These are phyloP conservation scores for Scutellaria barbata DNA, from an alignment of 257 asterid genomes.

Conservation along the genomic window DNA sequence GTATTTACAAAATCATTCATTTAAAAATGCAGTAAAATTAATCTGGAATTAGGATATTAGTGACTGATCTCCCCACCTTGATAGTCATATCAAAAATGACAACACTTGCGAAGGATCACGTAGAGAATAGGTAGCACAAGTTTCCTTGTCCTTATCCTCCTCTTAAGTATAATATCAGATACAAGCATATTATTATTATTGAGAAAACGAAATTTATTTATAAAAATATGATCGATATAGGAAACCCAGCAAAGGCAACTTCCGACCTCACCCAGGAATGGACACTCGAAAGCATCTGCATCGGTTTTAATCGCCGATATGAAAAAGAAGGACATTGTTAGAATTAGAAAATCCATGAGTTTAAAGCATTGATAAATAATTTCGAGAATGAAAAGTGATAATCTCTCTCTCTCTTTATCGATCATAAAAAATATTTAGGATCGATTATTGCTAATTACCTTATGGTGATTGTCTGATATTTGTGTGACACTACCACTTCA, in stretches of 20 bases:
- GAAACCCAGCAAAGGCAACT: too few species aligned
- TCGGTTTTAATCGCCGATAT: conserved; percentile 78
- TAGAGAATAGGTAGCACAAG: conserved; percentile 64
- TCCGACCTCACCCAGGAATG: too few species aligned
- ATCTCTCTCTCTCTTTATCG: too few species aligned
- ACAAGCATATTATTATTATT: too few species aligned
- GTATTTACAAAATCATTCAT: neutral
- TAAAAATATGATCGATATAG: too few species aligned
- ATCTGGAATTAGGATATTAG: neutral
- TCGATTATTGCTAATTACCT: conserved; percentile 48
- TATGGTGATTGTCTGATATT: conserved; percentile 51
- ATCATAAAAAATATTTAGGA: too few species aligned
- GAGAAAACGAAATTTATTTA: too few species aligned
- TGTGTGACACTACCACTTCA: conserved; percentile 62
- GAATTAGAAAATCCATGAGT: conserved; percentile 59
- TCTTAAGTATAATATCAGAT: conserved; percentile 40
- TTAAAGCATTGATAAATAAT: too few species aligned
- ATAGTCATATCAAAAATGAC: conserved; percentile 52
- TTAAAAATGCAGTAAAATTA: too few species aligned
- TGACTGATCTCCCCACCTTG: conserved; percentile 51
- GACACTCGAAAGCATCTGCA: conserved; percentile 97
- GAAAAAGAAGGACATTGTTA: conserved; percentile 57
- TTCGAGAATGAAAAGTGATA: too few species aligned
- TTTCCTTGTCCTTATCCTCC: conserved; percentile 62
- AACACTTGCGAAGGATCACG: conserved; percentile 68